Evolutionary conservation across 2,329 filamentous ascomycete genomes (phyloP), one percentile per base, ranked within the genome.

Genomic region (Fusarium agapanthi): DNA sequence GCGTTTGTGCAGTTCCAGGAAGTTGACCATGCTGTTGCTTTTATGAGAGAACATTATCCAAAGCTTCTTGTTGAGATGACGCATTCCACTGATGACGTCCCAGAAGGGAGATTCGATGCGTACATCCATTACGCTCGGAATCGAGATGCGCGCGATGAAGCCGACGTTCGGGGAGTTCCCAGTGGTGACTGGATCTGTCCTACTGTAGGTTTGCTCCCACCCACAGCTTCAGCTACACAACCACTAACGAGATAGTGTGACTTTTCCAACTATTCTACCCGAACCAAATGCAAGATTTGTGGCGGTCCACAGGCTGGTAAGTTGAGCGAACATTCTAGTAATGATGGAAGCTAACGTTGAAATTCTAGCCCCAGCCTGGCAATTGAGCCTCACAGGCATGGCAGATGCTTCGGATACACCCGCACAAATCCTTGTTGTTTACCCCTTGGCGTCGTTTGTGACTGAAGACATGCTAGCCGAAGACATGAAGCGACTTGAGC

Each of bases 371-470:
- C 61, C 77, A 10, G 74, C 77, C 37, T 80, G 80, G 77, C 78
- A 79, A 34, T 73, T 80, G 30, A 83, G 81, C 50, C 78, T 88
- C 10, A 87, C 85, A 26, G 86, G 86, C 35, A 82, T 83, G 59
- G 85, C 84, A 24, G 86, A 88, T 75, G 84, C 85, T 30, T 82
- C 84, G 57, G 81, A 91, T 64, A 81, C 87, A 0, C 88, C 91
- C 3, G 94, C 93, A 2, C 93, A 95, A 73, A 94, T 95, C 73
- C 83, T 96, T 26, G 88, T 96, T 9, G 85, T 96, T 30, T 90
- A 93, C 67, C 91, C 91, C 13, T 83, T 97, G 12, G 90, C 93
- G 37, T 83, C 88, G 2, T 91, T 91, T 20, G 89, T 94, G 11
- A 92, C 87, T 12, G 93, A 95, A 80, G 89, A 92, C 61, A 84